These are phyloP conservation scores for Ceratocystis ficicola DNA, from an alignment of 2,329 filamentous ascomycete species.

Conservation along the genomic window DNA sequence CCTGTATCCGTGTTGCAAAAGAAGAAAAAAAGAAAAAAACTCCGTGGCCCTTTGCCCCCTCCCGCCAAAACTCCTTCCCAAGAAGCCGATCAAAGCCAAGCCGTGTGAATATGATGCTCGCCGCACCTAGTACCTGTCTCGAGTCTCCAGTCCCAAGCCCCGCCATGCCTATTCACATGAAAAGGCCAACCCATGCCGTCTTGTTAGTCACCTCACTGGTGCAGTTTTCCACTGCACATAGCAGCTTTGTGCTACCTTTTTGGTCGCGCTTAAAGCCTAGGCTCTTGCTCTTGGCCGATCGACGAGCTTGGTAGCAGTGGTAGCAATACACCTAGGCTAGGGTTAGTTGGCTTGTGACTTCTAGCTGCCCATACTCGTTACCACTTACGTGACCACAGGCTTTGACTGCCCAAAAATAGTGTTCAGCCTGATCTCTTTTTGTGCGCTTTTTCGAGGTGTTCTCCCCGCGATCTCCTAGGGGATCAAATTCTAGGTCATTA, in stretches of 20 bases:
- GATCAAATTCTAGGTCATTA: conserved; percentile 67
- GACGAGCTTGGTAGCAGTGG: conserved; percentile 47
- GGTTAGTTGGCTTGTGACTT: background rate
- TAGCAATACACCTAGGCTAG: conserved; percentile 47
- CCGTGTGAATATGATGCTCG: too few relatives aligned
- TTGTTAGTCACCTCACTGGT: conserved; percentile 42
- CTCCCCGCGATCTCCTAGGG: conserved; percentile 27
- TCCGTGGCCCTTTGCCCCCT: background rate
- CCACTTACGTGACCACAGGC: conserved; percentile 76
- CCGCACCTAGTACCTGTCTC: too few relatives aligned
- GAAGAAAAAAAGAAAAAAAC: background rate
- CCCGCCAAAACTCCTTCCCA: background rate
- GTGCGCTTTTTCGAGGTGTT: conserved; percentile 29
- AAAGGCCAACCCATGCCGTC: conserved; percentile 50
- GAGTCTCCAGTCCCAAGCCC: background rate
- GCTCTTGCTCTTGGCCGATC: conserved; percentile 29
- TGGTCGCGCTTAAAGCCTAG: conserved; percentile 21
- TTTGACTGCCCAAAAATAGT: conserved; percentile 87
- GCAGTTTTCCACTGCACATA: conserved; percentile 48
- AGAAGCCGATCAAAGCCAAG: too few relatives aligned
- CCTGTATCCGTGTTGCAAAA: background rate
- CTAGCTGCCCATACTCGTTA: conserved; percentile 9
- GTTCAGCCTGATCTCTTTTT: conserved; percentile 48
- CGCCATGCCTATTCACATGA: conserved; percentile 34
- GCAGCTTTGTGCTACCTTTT: conserved; percentile 28